A percentile compares a stretch with the other conserved stretches of the same genome.
Evolutionary conservation across 2,329 filamentous ascomycete genomes (phyloP).

Genomic region (Immersiporthe knoxdaviesiana): DNA sequence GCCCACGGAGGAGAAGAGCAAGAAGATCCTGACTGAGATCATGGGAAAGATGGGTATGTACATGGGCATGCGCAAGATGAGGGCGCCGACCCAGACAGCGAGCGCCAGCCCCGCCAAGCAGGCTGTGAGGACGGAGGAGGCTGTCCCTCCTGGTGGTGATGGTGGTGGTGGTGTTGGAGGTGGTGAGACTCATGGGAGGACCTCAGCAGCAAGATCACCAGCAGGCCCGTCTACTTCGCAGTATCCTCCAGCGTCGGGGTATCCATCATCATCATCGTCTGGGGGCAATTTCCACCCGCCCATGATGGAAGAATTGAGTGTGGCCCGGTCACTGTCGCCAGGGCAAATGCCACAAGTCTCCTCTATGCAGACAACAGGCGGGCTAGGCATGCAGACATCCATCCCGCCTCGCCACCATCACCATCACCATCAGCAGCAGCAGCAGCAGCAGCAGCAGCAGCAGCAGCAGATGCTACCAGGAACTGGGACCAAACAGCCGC

Average conservation of each 20-base stretch:
- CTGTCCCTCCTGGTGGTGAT: neutral
- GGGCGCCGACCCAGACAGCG: constrained; percentile 52
- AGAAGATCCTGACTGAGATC: constrained; percentile 65
- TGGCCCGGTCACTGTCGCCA: neutral
- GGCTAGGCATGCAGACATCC: constrained; percentile 8
- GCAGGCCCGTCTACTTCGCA: neutral
- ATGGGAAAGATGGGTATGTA: constrained; percentile 63
- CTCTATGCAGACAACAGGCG: neutral
- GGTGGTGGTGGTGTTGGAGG: neutral
- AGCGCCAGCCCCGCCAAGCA: constrained; percentile 43
- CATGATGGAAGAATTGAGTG: constrained; percentile 10
- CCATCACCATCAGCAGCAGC: constrained; percentile 19
- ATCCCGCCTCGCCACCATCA: neutral
- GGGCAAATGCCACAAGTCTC: neutral
- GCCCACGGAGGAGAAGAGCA: constrained; percentile 59
- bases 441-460: constrained; percentile 9
- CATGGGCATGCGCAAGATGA: constrained; percentile 59
- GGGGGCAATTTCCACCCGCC: neutral
- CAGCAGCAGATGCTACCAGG: constrained; percentile 28
- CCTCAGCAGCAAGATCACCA: neutral
- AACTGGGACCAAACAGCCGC: neutral
- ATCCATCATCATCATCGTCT: neutral
- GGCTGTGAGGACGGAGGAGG: constrained; percentile 38
- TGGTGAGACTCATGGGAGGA: neutral
- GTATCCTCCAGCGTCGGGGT: constrained; percentile 11